Conservation (phyloP, 805 yeast genomes). For the Zygosaccharomyces siamensis region DNA sequence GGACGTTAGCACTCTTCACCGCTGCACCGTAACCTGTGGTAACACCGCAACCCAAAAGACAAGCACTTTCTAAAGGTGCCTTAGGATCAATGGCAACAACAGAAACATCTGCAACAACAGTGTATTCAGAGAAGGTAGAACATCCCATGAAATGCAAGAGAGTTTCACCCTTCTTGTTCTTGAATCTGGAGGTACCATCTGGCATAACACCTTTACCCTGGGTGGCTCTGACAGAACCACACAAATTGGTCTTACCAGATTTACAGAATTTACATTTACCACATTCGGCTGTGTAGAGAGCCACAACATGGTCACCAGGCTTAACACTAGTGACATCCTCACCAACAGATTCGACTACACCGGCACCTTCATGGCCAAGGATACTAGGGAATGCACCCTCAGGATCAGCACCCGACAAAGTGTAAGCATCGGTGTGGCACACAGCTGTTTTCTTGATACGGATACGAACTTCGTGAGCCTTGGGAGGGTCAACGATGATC, state of each 20-base stretch:
- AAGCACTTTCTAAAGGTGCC: slow-evolving; percentile 81
- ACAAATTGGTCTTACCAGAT: slow-evolving; percentile 93
- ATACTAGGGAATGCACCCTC: slow-evolving; percentile 94
- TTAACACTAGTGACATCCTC: slow-evolving; percentile 88
- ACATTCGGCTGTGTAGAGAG: slow-evolving; percentile 96
- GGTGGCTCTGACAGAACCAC: slow-evolving; percentile 93
- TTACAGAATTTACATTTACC: slow-evolving; percentile 89
- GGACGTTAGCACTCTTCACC: slow-evolving; percentile 79
- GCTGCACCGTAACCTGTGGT: slow-evolving; percentile 99
- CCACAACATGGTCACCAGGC: slow-evolving; percentile 90
- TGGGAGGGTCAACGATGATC: slow-evolving; percentile 88
- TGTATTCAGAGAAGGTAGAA: slow-evolving; percentile 93
- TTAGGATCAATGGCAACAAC: slow-evolving; percentile 84
- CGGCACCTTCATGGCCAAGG: slow-evolving; percentile 98
- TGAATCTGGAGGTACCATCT: slow-evolving; percentile 92
- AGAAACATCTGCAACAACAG: slow-evolving; percentile 96
- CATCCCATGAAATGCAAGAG: slow-evolving; percentile 96
- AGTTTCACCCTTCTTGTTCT: slow-evolving; percentile 70
- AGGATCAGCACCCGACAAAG: slow-evolving; percentile 90
- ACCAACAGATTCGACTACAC: slow-evolving; percentile 91
- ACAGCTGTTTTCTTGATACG: slow-evolving; percentile 86
- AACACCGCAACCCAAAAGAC: slow-evolving; percentile 96
- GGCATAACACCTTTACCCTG: slow-evolving; percentile 99
- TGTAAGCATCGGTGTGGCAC: slow-evolving; percentile 98
- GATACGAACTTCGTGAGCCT: slow-evolving; percentile 95